These are phyloP conservation scores for Astraeus odoratus DNA, from an alignment of 768 basidiomycete species.

Conservation along the genomic window DNA sequence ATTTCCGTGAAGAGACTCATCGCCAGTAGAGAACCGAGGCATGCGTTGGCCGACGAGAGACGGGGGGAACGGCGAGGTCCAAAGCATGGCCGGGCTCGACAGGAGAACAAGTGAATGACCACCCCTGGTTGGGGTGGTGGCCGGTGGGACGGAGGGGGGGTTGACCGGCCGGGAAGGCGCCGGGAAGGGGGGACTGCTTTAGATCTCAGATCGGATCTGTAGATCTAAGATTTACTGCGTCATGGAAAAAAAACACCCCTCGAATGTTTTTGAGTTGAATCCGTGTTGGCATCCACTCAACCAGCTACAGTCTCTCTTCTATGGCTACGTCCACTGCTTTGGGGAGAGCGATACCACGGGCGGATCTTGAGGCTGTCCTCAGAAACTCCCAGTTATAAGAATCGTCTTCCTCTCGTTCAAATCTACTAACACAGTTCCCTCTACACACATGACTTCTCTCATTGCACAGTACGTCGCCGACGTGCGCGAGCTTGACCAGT, in stretches of 20 bases:
- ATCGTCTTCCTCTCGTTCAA: not conserved
- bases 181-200: not conserved
- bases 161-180: not conserved
- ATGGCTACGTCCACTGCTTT: not conserved
- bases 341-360: conserved; percentile 1
- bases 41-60: no score
- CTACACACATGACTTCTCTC: conserved; percentile 26
- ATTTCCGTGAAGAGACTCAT: no score
- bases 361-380: conserved; percentile 7
- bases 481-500: conserved; percentile 53
- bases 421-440: not conserved
- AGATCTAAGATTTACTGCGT: not conserved
- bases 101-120: no score
- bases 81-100: no score
- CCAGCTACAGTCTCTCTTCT: not conserved
- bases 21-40: no score
- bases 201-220: not conserved
- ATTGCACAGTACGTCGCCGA: conserved; percentile 53
- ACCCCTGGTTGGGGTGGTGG: no score
- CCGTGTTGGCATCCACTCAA: conserved; percentile 9
- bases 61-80: no score
- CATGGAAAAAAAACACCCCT: no score
- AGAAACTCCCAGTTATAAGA: conserved; percentile 9
- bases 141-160: no score
- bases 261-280: no score